These are phyloP conservation scores for Diaporthe caulivora DNA, from an alignment of 2,329 filamentous ascomycete genomes.

Conservation along the genomic window DNA sequence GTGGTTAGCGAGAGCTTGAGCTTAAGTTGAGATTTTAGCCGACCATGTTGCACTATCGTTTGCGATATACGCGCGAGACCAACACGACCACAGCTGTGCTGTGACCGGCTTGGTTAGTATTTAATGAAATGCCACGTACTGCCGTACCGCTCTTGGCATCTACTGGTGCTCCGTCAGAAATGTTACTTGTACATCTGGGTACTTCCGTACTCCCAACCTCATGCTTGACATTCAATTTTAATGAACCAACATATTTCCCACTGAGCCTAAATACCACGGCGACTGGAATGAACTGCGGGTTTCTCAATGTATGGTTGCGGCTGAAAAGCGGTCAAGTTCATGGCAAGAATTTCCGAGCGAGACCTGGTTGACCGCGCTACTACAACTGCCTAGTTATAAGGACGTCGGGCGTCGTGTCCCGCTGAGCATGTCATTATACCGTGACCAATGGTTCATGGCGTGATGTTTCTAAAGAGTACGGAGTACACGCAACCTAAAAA, in stretches of 20 bases:
- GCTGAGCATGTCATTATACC: constrained; percentile 1
- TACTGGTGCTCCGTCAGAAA: not conserved
- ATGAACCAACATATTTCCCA: not conserved
- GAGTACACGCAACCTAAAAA: not conserved
- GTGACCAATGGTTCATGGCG: constrained; percentile 5
- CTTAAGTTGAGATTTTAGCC: constrained; percentile 1
- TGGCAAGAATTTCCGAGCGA: not conserved
- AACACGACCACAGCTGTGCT: not conserved
- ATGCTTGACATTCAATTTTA: too few species aligned
- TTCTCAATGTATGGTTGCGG: not conserved
- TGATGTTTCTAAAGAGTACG: not conserved
- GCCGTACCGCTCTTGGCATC: not conserved
- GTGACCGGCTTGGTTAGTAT: not conserved
- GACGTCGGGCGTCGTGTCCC: not conserved
- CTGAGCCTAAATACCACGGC: not conserved
- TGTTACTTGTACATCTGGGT: not conserved
- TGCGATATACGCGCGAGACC: not conserved
- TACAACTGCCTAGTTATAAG: not conserved
- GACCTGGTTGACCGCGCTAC: not conserved
- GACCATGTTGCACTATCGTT: not conserved
- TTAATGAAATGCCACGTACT: not conserved
- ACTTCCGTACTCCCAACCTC: too few species aligned
- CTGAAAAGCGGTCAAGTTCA: not conserved
- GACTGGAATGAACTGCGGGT: not conserved
- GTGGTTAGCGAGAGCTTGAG: constrained; percentile 15